A percentile compares a stretch with the other conserved stretches of the same genome.
These are phyloP conservation scores for Heliocybe sulcata DNA, from an alignment of 1,284 basidiomycete species.

Conservation along the genomic window DNA sequence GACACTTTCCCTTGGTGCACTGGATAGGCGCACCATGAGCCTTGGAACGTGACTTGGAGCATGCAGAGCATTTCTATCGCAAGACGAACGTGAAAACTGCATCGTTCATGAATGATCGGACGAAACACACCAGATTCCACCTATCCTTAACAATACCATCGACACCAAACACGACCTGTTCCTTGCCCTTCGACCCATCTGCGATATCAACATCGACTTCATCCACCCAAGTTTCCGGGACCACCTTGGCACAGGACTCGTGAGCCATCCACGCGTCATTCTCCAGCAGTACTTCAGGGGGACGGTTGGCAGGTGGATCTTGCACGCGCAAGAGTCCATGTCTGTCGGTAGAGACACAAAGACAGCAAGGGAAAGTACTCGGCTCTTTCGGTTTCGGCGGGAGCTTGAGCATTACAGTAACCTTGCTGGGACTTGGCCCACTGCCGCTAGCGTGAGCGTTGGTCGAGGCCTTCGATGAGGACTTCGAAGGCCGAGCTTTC, in stretches of 20 bases:
- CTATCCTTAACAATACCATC: conserved; percentile 83
- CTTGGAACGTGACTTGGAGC: conserved; percentile 60
- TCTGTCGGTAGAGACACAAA: conserved; percentile 61
- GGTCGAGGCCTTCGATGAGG: conserved; percentile 12
- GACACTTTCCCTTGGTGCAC: conserved; percentile 90
- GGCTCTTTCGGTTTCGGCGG: conserved; percentile 50
- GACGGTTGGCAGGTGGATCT: conserved; percentile 49
- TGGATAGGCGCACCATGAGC: conserved; percentile 88
- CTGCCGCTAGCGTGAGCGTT: conserved; percentile 10
- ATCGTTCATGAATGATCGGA: background rate
- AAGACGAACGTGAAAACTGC: conserved; percentile 3
- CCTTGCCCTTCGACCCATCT: conserved; percentile 30
- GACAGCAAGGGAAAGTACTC: conserved; percentile 66
- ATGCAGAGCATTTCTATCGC: conserved; percentile 87
- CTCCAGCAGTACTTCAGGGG: conserved; percentile 23
- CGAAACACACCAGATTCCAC: conserved; percentile 77
- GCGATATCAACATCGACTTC: conserved; percentile 35
- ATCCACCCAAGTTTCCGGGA: conserved; percentile 86
- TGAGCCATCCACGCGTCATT: conserved; percentile 62
- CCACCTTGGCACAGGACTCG: conserved; percentile 66
- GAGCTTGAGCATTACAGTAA: conserved; percentile 54
- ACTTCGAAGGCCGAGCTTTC: conserved; percentile 19
- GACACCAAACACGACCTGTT: conserved; percentile 69
- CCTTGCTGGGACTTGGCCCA: conserved; percentile 16
- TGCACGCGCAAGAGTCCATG: conserved; percentile 64